Evolutionary conservation across 1,284 basidiomycete genomes (phyloP).

Genomic region (Leccinum pallidistipes): DNA sequence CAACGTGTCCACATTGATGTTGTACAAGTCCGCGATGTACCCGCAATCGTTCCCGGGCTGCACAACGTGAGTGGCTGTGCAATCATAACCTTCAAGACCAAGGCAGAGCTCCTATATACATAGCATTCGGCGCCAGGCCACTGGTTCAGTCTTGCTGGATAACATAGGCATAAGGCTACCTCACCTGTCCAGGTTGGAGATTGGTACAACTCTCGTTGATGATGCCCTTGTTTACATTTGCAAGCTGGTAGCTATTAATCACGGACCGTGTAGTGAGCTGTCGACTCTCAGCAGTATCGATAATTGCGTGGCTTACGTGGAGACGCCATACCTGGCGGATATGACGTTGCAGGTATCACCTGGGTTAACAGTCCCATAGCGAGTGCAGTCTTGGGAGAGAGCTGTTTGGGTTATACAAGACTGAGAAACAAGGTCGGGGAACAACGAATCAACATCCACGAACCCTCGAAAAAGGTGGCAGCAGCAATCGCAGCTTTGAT

Average conservation of each 20-base stretch:
- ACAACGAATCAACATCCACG: not conserved
- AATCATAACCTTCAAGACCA: not conserved
- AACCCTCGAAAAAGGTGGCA: not conserved
- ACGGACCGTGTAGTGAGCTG: not conserved
- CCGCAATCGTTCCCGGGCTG: not conserved
- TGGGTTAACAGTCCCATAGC: not conserved
- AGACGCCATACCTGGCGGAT: not conserved
- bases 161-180: not conserved
- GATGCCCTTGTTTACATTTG: not conserved
- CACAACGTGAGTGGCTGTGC: not conserved
- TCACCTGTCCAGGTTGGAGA: not conserved
- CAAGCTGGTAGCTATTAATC: not conserved
- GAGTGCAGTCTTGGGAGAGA: not conserved
- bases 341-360: not conserved
- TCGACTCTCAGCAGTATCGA: not conserved
- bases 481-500: not conserved
- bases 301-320: not conserved
- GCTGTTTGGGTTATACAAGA: not conserved
- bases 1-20: not conserved
- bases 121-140: not conserved
- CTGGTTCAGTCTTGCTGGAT: not conserved
- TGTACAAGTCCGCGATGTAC: not conserved
- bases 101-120: not conserved
- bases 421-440: not conserved
- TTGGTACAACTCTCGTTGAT: not conserved